Percentiles rank a stretch among this genome's conserved stretches.
Conservation (phyloP, 2,329 filamentous ascomycete species). For the Rhynchosporium graminicola region DNA sequence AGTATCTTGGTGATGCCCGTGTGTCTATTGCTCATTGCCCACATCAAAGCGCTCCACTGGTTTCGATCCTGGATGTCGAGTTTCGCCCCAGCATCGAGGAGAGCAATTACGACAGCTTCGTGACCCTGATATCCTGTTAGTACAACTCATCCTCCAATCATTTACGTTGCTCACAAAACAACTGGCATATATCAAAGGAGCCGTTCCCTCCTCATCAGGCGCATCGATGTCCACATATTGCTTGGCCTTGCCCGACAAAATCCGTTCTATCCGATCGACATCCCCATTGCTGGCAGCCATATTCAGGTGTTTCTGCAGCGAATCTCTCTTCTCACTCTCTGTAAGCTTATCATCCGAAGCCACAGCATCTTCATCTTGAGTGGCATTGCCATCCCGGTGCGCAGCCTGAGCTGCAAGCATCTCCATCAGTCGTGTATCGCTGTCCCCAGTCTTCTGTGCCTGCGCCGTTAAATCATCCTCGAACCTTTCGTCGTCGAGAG, state of each 20-base stretch:
- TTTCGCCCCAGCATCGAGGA: slow-evolving; percentile 82
- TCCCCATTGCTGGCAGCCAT: slow-evolving; percentile 98
- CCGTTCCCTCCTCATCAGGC: slow-evolving; percentile 90
- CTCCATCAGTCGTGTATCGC: slow-evolving; percentile 85
- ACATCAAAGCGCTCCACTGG: slow-evolving; percentile 98
- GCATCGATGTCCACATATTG: slow-evolving; percentile 81
- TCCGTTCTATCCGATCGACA: slow-evolving; percentile 72
- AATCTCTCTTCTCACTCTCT: slow-evolving; percentile 73
- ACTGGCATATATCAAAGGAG: slow-evolving; percentile 95
- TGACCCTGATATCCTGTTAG: slow-evolving; percentile 63
- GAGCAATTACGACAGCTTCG: slow-evolving; percentile 78
- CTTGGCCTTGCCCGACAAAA: slow-evolving; percentile 74
- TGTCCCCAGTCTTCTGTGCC: slow-evolving; percentile 65
- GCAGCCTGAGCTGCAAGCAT: slow-evolving; percentile 96
- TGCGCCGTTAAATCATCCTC: slow-evolving; percentile 59
- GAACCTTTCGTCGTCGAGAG: slow-evolving; percentile 75
- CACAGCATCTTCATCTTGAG: slow-evolving; percentile 79
- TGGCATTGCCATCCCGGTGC: slow-evolving; percentile 70
- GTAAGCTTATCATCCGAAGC: slow-evolving; percentile 73
- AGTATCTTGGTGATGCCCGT: slow-evolving; percentile 93
- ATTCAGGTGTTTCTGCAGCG: slow-evolving; percentile 83
- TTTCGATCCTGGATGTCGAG: slow-evolving; percentile 95
- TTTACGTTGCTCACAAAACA: slow-evolving; percentile 71
- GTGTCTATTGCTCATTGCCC: slow-evolving; percentile 98
- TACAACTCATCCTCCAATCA: slow-evolving; percentile 18